Percentiles rank a stretch among this genome's conserved stretches.
phyloP scores from a whole-genome alignment of 2,329 filamentous ascomycete species.

The Ophiostoma australiae region DNA sequence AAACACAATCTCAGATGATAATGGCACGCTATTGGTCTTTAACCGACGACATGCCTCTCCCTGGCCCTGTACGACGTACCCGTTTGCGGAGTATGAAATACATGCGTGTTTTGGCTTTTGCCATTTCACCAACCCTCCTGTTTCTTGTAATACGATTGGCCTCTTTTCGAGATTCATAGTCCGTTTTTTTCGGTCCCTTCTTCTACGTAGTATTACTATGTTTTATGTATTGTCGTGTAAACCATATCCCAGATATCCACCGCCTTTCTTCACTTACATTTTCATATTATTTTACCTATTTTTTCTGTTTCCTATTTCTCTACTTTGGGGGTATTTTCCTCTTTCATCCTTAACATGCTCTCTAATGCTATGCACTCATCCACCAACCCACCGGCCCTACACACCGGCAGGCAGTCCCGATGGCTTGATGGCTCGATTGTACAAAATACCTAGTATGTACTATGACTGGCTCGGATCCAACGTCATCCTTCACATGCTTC shows the following conservation, averaged over 20 bases:
- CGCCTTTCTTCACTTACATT: not conserved
- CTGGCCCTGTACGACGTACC: not conserved
- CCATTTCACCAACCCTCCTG: not conserved
- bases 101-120: not conserved
- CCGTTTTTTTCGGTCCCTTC: not conserved
- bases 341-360: not conserved
- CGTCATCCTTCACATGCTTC: not conserved
- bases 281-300: not conserved
- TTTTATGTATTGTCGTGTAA: not conserved
- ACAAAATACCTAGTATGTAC: too few relatives aligned
- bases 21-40: not conserved
- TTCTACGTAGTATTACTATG: too few relatives aligned
- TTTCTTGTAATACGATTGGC: not conserved
- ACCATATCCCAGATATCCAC: not conserved
- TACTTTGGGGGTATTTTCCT: slow-evolving; percentile 1
- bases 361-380: not conserved
- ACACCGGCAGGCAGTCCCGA: not conserved
- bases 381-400: not conserved
- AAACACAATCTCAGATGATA: not conserved
- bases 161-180: not conserved
- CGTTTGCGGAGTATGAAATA: not conserved
- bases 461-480: not conserved
- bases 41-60: not conserved
- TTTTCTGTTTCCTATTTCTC: not conserved
- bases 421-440: not conserved